Base-by-base conservation (phyloP, 2,329 filamentous ascomycete species). In the Pseudogymnoascus sp. region DNA sequence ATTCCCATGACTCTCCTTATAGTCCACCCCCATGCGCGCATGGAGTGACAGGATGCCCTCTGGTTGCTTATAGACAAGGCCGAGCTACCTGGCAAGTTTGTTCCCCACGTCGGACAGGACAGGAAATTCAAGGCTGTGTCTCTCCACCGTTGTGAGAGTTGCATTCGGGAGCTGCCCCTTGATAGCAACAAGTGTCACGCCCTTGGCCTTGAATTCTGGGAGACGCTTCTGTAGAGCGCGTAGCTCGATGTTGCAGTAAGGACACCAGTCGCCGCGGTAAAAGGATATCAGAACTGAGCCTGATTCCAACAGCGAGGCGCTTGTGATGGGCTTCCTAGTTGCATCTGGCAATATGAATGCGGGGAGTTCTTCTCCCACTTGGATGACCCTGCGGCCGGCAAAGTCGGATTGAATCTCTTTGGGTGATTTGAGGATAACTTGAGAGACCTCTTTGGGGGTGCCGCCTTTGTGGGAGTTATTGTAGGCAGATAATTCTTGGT, bases 201-300 rank as follows among this genome's bases (percentile, higher is more conserved):
- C 73, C 21, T 68, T 70, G 10, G 71, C 68, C 39, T 66, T 58
- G 63, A 76, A 72, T 0, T 73, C 70, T 1, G 65, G 62, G 9
- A 76, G 67, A 61, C 69, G 66, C 39, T 69, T 65, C 61, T 76
- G 74, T 0, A 76, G 65, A 18, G 67, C 67, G 4, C 59, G 65
- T 18, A 77, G 66, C 1, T 70, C 69, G 13, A 77, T 57, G 65
- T 76, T 77, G 70, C 76, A 77, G 69, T 69, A 77, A 1, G 76
- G 75, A 61, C 75, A 78, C 76, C 75, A 77, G 58, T 69, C 67
- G 13, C 75, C 75, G 52, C 75, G 75, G 67, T 77, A 77, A 67
- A 77, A 77, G n/a, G 72, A 74, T 45, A 77, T 68, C 26, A 77
- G 68, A 15, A 77, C 61, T 1, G 70, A 67, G 2, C 70, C 72